Base-by-base conservation (phyloP, 768 basidiomycete species). In the Pleurotus salmoneostramineus region DNA sequence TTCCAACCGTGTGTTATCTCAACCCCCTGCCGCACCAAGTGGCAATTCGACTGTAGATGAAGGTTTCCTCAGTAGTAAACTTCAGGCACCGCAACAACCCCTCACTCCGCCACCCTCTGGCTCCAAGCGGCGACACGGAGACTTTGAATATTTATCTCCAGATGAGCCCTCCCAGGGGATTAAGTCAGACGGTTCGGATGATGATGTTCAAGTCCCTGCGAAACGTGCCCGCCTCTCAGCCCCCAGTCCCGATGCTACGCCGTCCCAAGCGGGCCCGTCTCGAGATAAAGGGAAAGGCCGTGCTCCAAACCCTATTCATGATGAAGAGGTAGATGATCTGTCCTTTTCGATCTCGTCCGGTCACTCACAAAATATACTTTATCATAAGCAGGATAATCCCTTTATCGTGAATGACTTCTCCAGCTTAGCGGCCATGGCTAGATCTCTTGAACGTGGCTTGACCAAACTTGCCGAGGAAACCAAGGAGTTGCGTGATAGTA, bases 401-500 rank as follows among this genome's bases (percentile, higher is more conserved):
- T 59, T 60, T 33, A 50, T n/a, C n/a, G n/a, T n/a, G n/a, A n/a
- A n/a, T n/a, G n/a, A n/a, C n/a, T n/a, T n/a, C n/a, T n/a, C n/a
- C n/a, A n/a, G n/a, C n/a, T n/a, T n/a, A n/a, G n/a, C n/a, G n/a
- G n/a, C n/a, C n/a, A n/a, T n/a, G n/a, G n/a, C n/a, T n/a, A n/a
- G 32, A 33, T 6, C 8, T 49, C 5, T n/a, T 21, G 47, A 49
- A 33, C 12, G 11, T 31, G 6, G 32, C n/a, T n/a, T n/a, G n/a
- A n/a, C n/a, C n/a, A n/a, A 68, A 54, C 68, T 81, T 37, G 77
- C 82, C 59, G 68, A 74, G 37, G 73, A 72, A 56, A 60, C 67
- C 7, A 61, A 62, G 6, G 74, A 77, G 17, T 66, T 73, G 48
- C 71, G 70, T 45, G 69, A 72, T 45, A 69, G 72, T 27, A 72